Percentiles rank a stretch among this genome's conserved stretches.
These are phyloP conservation scores for Alternaria triticimaculans DNA, from an alignment of 2,329 filamentous ascomycete species.

Conservation along the genomic window DNA sequence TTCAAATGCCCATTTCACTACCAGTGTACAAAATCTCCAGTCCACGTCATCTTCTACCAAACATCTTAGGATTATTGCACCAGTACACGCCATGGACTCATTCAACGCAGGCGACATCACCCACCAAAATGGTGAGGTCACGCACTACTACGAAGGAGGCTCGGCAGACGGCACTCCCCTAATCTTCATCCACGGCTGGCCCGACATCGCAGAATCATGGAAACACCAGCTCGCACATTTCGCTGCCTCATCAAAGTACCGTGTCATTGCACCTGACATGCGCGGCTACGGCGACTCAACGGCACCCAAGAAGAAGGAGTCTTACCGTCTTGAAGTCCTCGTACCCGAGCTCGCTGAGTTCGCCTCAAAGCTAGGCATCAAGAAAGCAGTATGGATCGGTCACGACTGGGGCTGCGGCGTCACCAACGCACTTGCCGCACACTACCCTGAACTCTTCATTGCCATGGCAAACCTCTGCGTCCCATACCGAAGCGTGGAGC, in stretches of 20 bases:
- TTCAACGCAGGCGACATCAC: constrained; percentile 25
- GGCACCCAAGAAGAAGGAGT: constrained; percentile 32
- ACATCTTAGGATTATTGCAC: neutral
- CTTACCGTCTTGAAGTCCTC: constrained; percentile 41
- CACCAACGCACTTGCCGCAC: constrained; percentile 38
- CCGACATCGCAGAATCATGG: constrained; percentile 46
- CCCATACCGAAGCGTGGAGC: constrained; percentile 52
- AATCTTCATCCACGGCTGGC: constrained; percentile 44
- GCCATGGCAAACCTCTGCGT: constrained; percentile 43
- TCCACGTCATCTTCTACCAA: neutral
- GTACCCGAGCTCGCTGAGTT: constrained; percentile 46
- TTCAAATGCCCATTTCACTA: neutral
- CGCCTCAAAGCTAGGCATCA: constrained; percentile 47
- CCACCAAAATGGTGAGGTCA: constrained; percentile 28
- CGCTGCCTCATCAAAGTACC: constrained; percentile 34
- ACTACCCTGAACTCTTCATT: constrained; percentile 42
- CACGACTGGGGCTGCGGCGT: constrained; percentile 55
- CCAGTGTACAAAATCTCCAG: neutral
- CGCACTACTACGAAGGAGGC: constrained; percentile 35
- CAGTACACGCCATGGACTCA: constrained; percentile 13
- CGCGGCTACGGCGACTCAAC: constrained; percentile 48
- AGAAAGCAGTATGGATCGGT: constrained; percentile 56
- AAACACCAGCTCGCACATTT: constrained; percentile 45
- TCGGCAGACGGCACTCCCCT: constrained; percentile 27
- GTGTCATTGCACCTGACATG: constrained; percentile 36